phyloP scores from a whole-genome alignment of 345 rosid genomes.

The Viola odorata region DNA sequence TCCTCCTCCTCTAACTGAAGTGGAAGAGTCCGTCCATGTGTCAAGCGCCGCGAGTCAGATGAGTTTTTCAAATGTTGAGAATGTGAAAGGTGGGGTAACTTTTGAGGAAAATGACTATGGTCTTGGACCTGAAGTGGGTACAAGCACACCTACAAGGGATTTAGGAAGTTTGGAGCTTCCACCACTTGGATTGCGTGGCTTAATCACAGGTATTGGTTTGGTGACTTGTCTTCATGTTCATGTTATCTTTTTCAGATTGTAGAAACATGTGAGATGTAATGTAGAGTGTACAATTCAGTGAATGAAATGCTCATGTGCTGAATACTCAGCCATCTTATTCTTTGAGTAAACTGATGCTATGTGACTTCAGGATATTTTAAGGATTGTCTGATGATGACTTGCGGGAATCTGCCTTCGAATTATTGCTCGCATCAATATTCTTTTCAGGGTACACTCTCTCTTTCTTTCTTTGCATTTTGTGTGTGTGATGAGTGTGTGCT shows the following conservation, averaged over 20 bases:
- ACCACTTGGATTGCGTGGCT: slow-evolving; percentile 62
- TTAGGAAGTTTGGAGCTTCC: slow-evolving; percentile 32
- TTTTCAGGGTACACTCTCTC: slow-evolving; percentile 54
- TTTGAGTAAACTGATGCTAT: slow-evolving; percentile 71
- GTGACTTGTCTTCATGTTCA: not conserved
- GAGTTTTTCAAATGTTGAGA: slow-evolving; percentile 29
- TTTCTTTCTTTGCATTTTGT: slow-evolving; percentile 5
- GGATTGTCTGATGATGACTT: slow-evolving; percentile 94
- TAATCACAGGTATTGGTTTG: slow-evolving; percentile 62
- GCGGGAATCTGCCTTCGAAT: slow-evolving; percentile 85
- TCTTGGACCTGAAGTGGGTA: slow-evolving; percentile 28
- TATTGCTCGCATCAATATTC: slow-evolving; percentile 64
- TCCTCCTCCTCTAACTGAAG: not conserved
- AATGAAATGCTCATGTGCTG: not conserved
- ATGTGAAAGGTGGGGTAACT: not conserved
- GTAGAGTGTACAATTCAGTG: not conserved
- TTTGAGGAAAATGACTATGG: slow-evolving; percentile 22
- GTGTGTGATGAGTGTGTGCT: not conserved
- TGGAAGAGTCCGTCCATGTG: slow-evolving; percentile 23
- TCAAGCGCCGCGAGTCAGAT: slow-evolving; percentile 21
- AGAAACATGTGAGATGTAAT: not conserved
- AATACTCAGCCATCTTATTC: slow-evolving; percentile 15
- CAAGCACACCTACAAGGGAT: slow-evolving; percentile 26
- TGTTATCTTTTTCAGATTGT: not conserved
- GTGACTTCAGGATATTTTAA: slow-evolving; percentile 80